Base-by-base conservation (phyloP, 306 rosid species). In the Corylus americana region DNA sequence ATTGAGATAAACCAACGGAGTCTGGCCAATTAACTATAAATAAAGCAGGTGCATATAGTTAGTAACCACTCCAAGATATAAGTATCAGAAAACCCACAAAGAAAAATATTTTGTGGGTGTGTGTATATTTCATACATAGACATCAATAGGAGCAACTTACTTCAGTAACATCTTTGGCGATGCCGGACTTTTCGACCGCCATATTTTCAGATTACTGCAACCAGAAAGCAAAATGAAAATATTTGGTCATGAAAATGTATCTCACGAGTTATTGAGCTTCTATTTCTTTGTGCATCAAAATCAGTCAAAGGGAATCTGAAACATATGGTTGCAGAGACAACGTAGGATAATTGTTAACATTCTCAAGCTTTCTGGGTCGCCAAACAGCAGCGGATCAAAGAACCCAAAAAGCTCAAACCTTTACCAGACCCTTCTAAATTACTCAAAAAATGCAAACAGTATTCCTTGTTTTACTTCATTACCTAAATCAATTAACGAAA, bases 1-100 rank as follows among this genome's bases (percentile, higher is more conserved):
- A 69, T 90, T 92, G 20, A 92, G 91, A 87, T 92, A 90, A 45
- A 90, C 95, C 75, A 92, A 73, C 51, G 97, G 97, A 45, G 95
- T 90, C 76, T 90, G 89, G n/a, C 95, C 97, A 76, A 92, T 92
- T 80, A 92, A 77, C 93, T 92, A 17, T 17, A 73, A 11, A 44
- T 55, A 69, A 76, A 47, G 13, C 71, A 77, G 6, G 18, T 55
- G 17, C 51, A 17, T 20, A 37, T 45, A 70, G 79, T 71, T 2
- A 80, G 44, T 59, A 79, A 77, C 44, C 74, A 71, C 59, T 71
- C 72, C 55, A 22, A 59, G 1, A 22, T 18, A 8, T 8, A 31
- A 31, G 42, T 14, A 51, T 29, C 20, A 49, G 74, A 78, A 61
- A 80, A 39, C 22, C 13, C 72, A 20, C 9, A 47, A 9, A 48